Conservation (phyloP, 208 protist genomes). For the Trypanosoma rangeli region DNA sequence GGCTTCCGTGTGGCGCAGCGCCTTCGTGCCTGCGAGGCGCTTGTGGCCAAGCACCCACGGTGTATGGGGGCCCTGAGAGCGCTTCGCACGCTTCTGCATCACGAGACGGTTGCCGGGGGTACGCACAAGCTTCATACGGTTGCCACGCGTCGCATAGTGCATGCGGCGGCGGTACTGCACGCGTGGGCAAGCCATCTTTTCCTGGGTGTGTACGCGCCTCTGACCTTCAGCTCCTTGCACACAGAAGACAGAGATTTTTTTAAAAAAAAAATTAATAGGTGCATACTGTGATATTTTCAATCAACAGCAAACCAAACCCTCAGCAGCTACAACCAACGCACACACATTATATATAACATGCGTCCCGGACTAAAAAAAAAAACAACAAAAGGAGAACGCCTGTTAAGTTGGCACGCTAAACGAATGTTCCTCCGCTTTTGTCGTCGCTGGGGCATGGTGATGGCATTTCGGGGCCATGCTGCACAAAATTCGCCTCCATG, state of each 20-base stretch:
- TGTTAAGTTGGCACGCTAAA: background rate
- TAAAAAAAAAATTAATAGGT: background rate
- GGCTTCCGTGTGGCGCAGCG: constrained; percentile 90
- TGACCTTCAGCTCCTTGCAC: constrained; percentile 65
- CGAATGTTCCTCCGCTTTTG: constrained; percentile 4
- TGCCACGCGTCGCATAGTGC: constrained; percentile 72
- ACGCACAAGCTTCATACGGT: constrained; percentile 82
- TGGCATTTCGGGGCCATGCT: constrained; percentile 6
- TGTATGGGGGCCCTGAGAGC: constrained; percentile 89
- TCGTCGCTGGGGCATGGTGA: constrained; percentile 7
- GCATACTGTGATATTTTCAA: background rate
- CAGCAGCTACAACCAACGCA: no score
- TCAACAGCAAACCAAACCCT: no score
- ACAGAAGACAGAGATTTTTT: constrained; percentile 15
- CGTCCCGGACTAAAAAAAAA: no score
- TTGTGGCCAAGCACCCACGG: constrained; percentile 93
- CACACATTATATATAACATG: no score
- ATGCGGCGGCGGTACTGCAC: constrained; percentile 79
- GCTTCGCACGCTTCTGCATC: constrained; percentile 96
- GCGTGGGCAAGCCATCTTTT: constrained; percentile 62
- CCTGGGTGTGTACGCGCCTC: background rate
- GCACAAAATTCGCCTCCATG: constrained; percentile 23
- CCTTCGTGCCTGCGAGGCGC: constrained; percentile 90
- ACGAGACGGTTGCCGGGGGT: constrained; percentile 93
- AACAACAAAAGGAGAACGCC: no score